A percentile compares a stretch with the other conserved stretches of the same genome.
Evolutionary conservation across 805 yeast genomes (phyloP).

Genomic region (Zygoascus bituminiphila): DNA sequence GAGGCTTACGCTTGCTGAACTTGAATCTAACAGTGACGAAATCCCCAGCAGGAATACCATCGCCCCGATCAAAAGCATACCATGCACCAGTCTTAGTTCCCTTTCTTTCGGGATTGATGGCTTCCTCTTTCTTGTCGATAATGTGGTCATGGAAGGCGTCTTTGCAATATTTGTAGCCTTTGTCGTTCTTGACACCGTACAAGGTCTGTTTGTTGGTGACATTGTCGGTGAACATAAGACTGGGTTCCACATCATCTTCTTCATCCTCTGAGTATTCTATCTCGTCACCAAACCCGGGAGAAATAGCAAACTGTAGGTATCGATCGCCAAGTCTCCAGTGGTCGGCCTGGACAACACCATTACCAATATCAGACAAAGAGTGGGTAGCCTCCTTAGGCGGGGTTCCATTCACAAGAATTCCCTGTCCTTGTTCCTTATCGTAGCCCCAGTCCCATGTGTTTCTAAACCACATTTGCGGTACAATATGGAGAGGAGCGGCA

Average conservation of each 20-base stretch:
- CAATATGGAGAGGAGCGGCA: conserved; percentile 79
- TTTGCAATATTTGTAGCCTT: conserved; percentile 47
- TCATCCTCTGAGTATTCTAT: conserved; percentile 16
- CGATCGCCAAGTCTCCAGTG: conserved; percentile 65
- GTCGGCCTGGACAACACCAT: conserved; percentile 44
- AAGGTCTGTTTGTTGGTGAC: conserved; percentile 69
- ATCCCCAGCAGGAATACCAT: conserved; percentile 79
- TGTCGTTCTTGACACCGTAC: conserved; percentile 47
- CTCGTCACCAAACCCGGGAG: conserved; percentile 56
- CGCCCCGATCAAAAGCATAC: conserved; percentile 66
- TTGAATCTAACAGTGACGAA: conserved; percentile 78
- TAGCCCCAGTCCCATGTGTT: conserved; percentile 93
- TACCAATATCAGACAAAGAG: conserved; percentile 4
- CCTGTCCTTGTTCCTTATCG: conserved; percentile 34
- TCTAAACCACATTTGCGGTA: conserved; percentile 78
- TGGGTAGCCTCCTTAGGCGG: conserved; percentile 6
- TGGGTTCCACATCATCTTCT: conserved; percentile 60
- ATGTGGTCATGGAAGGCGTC: conserved; percentile 88
- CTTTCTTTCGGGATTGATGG: conserved; percentile 56
- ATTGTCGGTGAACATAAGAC: conserved; percentile 77
- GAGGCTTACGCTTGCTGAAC: conserved; percentile 37
- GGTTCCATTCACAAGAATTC: conserved; percentile 10
- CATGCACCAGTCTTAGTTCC: conserved; percentile 88
- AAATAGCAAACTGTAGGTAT: conserved; percentile 66
- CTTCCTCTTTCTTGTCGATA: conserved; percentile 48